These are phyloP conservation scores for Ilyonectria robusta DNA, from an alignment of 2,329 filamentous ascomycete genomes.

Conservation along the genomic window DNA sequence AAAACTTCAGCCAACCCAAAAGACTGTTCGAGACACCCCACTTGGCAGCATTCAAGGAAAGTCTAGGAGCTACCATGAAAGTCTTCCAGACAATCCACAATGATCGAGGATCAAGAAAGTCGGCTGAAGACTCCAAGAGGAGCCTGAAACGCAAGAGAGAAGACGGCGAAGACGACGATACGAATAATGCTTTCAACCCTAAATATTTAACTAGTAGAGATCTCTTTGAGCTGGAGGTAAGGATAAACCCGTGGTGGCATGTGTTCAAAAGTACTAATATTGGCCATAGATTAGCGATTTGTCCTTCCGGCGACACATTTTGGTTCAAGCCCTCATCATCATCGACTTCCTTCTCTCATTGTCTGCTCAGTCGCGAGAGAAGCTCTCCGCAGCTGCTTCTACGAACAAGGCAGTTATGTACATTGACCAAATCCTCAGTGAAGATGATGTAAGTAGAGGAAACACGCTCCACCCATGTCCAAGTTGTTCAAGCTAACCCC, in stretches of 20 bases:
- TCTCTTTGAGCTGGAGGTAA: conserved; percentile 92
- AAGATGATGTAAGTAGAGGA: conserved; percentile 80
- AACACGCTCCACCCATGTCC: background rate
- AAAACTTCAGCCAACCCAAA: conserved; percentile 92
- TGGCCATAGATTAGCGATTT: conserved; percentile 82
- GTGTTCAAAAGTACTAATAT: background rate
- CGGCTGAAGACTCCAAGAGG: conserved; percentile 73
- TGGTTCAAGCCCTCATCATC: conserved; percentile 95
- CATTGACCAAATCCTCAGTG: conserved; percentile 76
- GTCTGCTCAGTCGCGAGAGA: conserved; percentile 85
- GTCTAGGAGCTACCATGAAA: conserved; percentile 76
- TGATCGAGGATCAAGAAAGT: conserved; percentile 65
- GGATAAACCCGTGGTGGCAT: background rate
- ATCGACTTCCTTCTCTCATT: conserved; percentile 96
- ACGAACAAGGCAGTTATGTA: conserved; percentile 93
- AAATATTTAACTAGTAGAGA: conserved; percentile 99
- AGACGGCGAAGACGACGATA: conserved; percentile 66
- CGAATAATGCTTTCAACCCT: conserved; percentile 79
- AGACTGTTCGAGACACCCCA: conserved; percentile 80
- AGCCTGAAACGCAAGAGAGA: conserved; percentile 80
- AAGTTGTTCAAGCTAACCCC: conserved; percentile 25
- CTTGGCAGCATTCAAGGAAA: conserved; percentile 86
- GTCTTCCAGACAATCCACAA: conserved; percentile 68
- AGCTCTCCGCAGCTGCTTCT: conserved; percentile 74
- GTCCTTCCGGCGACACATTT: conserved; percentile 92